Base-by-base conservation (phyloP, 495 filamentous ascomycete species). In the Penicillium steckii region DNA sequence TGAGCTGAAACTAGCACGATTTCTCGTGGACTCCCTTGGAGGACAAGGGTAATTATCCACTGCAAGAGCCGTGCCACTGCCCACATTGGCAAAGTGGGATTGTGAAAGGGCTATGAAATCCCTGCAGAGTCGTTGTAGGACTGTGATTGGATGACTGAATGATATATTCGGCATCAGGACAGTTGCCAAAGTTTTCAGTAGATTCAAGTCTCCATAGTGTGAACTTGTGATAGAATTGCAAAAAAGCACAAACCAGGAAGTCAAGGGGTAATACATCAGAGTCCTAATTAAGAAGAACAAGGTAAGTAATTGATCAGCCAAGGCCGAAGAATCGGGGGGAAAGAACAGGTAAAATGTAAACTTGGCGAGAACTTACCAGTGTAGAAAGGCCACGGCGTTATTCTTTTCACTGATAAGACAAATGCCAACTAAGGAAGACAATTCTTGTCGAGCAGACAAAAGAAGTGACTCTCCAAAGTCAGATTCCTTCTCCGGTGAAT, bases 361-460 rank as follows among this genome's bases (percentile, higher is more conserved):
- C 6, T 6, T 3, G 18, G 10, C 5, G 26, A 3, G 3, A 5
- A 48, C 43, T 51, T 2, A 61, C 61, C 58, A 61, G 48, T 65
- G 59, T 15, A 59, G 13, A 26, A 56, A 59, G 32, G 40, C 56
- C 17, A 61, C 58, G 4, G 55, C 55, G 4, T 50, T 44, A 21
- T 61, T 46, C 23, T 53, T 51, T 24, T 65, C 55, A 6, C 35
- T 35, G 2, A 55, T 56, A 3, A 55, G 38, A 30, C 61, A 65
- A 33, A 65, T 58, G 2, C 55, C 43, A 26, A 61, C 47, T 4
- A 65, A 41, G 0, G 58, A 55, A 8, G 35, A 59, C 9, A 65
- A 44, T 6, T 57, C 52, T 13, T 54, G 55, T 4, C 58, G 61
- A 8, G 61, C 61, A 7, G 61, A 61, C 7, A 56, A 43, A 21